Conservation (phyloP, 83 land plant species). For the Picea abies region DNA sequence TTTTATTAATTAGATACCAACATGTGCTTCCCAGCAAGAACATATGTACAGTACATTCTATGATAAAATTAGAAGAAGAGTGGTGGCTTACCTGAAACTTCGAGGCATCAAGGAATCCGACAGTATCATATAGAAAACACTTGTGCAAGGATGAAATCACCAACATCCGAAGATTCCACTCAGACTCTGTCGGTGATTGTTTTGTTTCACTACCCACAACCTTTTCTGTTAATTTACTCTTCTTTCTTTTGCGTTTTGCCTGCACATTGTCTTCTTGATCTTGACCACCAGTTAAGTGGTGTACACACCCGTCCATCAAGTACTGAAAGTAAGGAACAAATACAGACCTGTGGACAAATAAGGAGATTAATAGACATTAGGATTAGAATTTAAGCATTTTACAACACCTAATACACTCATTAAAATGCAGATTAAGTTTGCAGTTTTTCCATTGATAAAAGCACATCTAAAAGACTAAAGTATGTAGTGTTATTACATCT, state of each 20-base stretch:
- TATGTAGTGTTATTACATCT: not conserved
- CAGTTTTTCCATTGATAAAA: not conserved
- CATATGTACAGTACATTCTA: not conserved
- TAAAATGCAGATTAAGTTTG: not conserved
- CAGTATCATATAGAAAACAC: constrained; percentile 87
- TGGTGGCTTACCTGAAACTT: constrained; percentile 72
- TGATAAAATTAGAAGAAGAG: not conserved
- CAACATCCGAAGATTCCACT: constrained; percentile 81
- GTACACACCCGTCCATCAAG: constrained; percentile 68
- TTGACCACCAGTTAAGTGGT: constrained; percentile 44
- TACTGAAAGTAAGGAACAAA: constrained; percentile 96
- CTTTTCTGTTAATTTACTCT: constrained; percentile 35
- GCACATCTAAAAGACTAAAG: not conserved
- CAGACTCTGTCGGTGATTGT: constrained; percentile 11
- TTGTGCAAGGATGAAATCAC: constrained; percentile 77
- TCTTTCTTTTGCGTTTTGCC: constrained; percentile 53
- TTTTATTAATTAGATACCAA: not conserved
- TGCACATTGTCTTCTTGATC: constrained; percentile 14
- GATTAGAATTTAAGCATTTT: constrained; percentile 3
- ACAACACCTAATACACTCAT: not conserved
- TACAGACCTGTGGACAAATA: constrained; percentile 59
- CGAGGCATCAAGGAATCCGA: constrained; percentile 74
- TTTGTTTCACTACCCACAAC: not conserved
- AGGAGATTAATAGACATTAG: not conserved
- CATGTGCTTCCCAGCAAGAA: not conserved